Percentiles rank a stretch among this genome's conserved stretches.
phyloP scores from a whole-genome alignment of 345 rosid species.

The Alliaria petiolata region DNA sequence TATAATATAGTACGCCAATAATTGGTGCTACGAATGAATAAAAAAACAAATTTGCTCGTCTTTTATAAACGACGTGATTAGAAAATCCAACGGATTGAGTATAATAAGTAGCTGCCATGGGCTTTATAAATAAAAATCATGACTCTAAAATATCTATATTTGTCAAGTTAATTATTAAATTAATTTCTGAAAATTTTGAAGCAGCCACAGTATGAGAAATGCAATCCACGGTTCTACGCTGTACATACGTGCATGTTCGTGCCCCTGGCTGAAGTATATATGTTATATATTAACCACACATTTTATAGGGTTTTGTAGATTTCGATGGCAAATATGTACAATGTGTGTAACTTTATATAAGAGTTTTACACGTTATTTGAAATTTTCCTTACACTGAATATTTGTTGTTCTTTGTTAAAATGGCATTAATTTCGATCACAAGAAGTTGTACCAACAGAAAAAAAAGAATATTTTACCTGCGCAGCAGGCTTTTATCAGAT shows the following conservation, averaged over 20 bases:
- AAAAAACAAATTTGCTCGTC: background rate
- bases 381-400: background rate
- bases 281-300: no score
- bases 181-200: background rate
- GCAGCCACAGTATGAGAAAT: background rate
- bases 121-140: background rate
- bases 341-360: background rate
- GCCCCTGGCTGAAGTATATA: no score
- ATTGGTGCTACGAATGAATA: slow-evolving; percentile 18
- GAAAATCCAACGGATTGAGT: background rate
- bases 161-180: background rate
- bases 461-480: background rate
- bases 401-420: no score
- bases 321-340: background rate
- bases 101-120: background rate
- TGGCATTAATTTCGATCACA: background rate
- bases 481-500: slow-evolving; percentile 9
- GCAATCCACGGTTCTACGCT: background rate
- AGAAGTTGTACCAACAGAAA: background rate
- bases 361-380: background rate
- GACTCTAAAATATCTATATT: background rate
- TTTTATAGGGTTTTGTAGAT: background rate
- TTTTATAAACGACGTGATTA: background rate
- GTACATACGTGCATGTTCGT: background rate
- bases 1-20: slow-evolving; percentile 11